Conservation (phyloP, 371 early-diverging fungal species). For the Mucor mucedo region DNA sequence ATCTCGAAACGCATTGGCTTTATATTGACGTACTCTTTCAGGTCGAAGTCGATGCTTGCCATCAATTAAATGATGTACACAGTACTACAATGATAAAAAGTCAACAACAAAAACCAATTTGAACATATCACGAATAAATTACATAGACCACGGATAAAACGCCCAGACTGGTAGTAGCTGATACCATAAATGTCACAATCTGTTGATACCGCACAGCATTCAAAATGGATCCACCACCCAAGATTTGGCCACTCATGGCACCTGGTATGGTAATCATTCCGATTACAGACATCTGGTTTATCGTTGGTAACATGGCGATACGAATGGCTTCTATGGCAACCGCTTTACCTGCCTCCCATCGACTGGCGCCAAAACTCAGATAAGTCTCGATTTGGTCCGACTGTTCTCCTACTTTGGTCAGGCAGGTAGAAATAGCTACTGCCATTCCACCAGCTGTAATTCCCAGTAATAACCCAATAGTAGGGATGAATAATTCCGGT, state of each 20-base stretch:
- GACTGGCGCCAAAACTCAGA: slow-evolving; percentile 81
- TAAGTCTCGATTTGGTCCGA: slow-evolving; percentile 77
- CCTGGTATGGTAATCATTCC: slow-evolving; percentile 91
- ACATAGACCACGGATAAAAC: slow-evolving; percentile 67
- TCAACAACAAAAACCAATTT: not conserved
- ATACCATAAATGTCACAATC: slow-evolving; percentile 85
- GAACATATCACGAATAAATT: slow-evolving; percentile 1
- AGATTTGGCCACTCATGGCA: slow-evolving; percentile 90
- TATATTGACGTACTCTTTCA: slow-evolving; percentile 50
- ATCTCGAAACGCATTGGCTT: slow-evolving; percentile 31
- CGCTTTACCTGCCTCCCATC: slow-evolving; percentile 84
- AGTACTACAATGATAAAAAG: slow-evolving; percentile 36
- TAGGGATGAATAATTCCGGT: slow-evolving; percentile 86
- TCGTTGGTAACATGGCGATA: slow-evolving; percentile 79
- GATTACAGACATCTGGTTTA: slow-evolving; percentile 85
- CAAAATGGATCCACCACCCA: slow-evolving; percentile 81
- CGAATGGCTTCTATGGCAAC: slow-evolving; percentile 76
- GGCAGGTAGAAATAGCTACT: slow-evolving; percentile 70
- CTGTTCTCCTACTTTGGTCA: slow-evolving; percentile 59
- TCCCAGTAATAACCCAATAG: slow-evolving; percentile 86
- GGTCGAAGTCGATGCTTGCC: slow-evolving; percentile 57
- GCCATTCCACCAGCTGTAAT: slow-evolving; percentile 86
- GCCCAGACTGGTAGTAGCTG: slow-evolving; percentile 71
- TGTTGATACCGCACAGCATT: slow-evolving; percentile 84
- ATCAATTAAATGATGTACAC: slow-evolving; percentile 67